phyloP scores from a whole-genome alignment of 805 yeast genomes.

The Ogataea methanolica region DNA sequence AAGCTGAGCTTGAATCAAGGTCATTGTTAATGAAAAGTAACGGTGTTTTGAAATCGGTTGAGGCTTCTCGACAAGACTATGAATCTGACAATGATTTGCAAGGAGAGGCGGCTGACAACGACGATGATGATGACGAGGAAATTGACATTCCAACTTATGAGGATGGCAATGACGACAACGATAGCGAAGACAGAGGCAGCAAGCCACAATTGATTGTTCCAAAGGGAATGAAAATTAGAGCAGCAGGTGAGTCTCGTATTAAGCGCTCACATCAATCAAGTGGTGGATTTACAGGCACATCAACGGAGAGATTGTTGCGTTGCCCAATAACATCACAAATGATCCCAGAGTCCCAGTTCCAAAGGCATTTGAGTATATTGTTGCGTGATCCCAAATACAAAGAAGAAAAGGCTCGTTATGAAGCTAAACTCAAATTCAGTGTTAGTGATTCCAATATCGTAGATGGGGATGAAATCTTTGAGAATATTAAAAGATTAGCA shows the following conservation, averaged over 20 bases:
- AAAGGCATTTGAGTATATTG: conserved; percentile 62
- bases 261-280: conserved; percentile 22
- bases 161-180: conserved; percentile 6
- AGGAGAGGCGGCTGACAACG: neutral
- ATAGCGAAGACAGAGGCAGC: neutral
- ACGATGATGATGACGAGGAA: conserved; percentile 9
- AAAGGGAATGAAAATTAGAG: conserved; percentile 58
- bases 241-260: conserved; percentile 68
- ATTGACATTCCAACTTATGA: conserved; percentile 5
- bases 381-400: conserved; percentile 76
- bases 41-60: conserved; percentile 21
- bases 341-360: conserved; percentile 68
- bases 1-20: conserved; percentile 57
- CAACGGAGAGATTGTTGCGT: conserved; percentile 36
- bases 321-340: conserved; percentile 78
- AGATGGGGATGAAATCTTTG: conserved; percentile 41
- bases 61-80: conserved; percentile 39
- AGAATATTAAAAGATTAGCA: conserved; percentile 46
- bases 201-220: conserved; percentile 8
- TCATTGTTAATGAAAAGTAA: conserved; percentile 50
- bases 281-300: conserved; percentile 3
- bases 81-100: conserved; percentile 15
- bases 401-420: conserved; percentile 59
- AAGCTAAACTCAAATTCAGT: conserved; percentile 50
- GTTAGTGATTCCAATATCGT: conserved; percentile 29